These are phyloP conservation scores for Malassezia sp. DNA, from an alignment of 1,284 basidiomycete species.

Conservation along the genomic window DNA sequence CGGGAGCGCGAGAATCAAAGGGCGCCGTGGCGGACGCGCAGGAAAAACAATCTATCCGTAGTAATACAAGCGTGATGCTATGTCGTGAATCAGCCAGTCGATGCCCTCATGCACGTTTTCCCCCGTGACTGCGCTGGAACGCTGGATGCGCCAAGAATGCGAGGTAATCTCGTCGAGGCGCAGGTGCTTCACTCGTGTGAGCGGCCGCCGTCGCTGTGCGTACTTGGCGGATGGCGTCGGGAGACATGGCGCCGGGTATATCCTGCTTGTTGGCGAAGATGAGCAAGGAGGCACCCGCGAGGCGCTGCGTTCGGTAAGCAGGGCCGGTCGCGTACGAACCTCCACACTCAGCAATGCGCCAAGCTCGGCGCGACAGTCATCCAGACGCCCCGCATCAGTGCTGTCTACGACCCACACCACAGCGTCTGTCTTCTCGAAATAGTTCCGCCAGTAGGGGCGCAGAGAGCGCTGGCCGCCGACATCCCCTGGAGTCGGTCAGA, in stretches of 20 bases:
- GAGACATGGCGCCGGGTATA: conserved; percentile 70
- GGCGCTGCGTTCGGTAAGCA: conserved; percentile 53
- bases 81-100: conserved; percentile 86
- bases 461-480: conserved; percentile 92
- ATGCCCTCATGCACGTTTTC: conserved; percentile 71
- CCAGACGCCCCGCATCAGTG: conserved; percentile 73
- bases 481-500: conserved; percentile 61
- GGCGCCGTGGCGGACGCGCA: too few species aligned
- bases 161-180: conserved; percentile 4
- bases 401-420: conserved; percentile 99
- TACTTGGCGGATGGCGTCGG: conserved; percentile 60
- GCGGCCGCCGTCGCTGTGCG: conserved; percentile 53
- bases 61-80: conserved; percentile 51
- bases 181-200: background rate
- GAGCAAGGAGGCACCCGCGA: conserved; percentile 84
- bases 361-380: conserved; percentile 78
- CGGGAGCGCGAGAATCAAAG: too few species aligned
- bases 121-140: conserved; percentile 85
- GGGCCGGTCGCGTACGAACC: conserved; percentile 51
- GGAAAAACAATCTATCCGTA: too few species aligned
- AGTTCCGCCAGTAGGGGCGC: conserved; percentile 96
- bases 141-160: conserved; percentile 64
- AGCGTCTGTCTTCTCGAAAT: conserved; percentile 96
- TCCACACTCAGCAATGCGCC: conserved; percentile 77
- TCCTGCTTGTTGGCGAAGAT: conserved; percentile 99